Conservation (phyloP, 306 rosid genomes). For the Trifolium subterraneum region DNA sequence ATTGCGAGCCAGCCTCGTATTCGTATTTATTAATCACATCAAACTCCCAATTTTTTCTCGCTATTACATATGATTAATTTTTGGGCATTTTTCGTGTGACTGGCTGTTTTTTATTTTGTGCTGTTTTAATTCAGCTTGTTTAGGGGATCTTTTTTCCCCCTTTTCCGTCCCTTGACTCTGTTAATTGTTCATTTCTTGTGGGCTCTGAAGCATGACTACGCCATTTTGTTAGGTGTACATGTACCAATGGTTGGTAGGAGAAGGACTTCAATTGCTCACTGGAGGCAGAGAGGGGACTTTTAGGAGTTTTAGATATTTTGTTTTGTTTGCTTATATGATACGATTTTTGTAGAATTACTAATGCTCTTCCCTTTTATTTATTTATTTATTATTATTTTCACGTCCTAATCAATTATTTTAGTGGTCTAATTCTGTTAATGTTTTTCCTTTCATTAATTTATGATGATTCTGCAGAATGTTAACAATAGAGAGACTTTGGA, state of each 20-base stretch:
- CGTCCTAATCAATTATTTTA: neutral
- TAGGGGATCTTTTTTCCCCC: neutral
- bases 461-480: constrained; percentile 65
- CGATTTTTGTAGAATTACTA: neutral
- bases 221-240: constrained; percentile 29
- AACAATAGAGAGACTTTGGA: constrained; percentile 76
- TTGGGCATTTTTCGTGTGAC: constrained; percentile 6
- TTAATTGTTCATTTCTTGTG: constrained; percentile 20
- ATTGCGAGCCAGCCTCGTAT: constrained; percentile 7
- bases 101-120: no score
- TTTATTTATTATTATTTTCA: neutral
- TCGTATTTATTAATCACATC: no score
- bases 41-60: constrained; percentile 4
- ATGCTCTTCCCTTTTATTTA: neutral
- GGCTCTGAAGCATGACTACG: constrained; percentile 13
- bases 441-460: constrained; percentile 29
- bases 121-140: neutral
- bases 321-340: constrained; percentile 18
- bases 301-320: constrained; percentile 25
- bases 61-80: neutral
- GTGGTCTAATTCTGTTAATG: constrained; percentile 32
- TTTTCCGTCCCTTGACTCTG: neutral
- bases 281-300: constrained; percentile 10
- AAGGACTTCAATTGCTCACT: constrained; percentile 28
- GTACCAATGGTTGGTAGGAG: constrained; percentile 4